Conservation (phyloP, 345 rosid genomes). For the Gossypium raimondii region DNA sequence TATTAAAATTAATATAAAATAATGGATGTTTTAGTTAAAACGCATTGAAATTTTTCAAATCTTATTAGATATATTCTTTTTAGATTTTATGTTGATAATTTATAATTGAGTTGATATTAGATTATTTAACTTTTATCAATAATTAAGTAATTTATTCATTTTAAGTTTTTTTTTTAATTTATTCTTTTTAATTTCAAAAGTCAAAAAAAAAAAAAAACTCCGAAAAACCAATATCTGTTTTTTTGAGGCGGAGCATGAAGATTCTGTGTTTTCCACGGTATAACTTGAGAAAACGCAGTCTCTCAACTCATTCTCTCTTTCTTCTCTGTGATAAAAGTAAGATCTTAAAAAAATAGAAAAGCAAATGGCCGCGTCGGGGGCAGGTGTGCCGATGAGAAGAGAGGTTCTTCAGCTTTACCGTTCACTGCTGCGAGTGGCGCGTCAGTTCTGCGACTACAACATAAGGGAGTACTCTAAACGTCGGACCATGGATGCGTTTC, state of each 20-base stretch:
- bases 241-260: not conserved
- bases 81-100: too few species aligned
- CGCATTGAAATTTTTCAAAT: too few species aligned
- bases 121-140: too few species aligned
- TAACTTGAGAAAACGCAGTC: not conserved
- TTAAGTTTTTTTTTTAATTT: too few species aligned
- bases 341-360: not conserved
- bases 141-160: too few species aligned
- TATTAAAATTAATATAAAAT: too few species aligned
- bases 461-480: slow-evolving; percentile 69
- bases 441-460: slow-evolving; percentile 46
- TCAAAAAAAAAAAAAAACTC: too few species aligned
- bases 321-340: not conserved
- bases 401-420: slow-evolving; percentile 59
- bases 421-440: slow-evolving; percentile 64
- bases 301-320: not conserved
- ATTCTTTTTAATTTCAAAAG: too few species aligned
- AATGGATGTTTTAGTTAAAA: too few species aligned
- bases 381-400: slow-evolving; percentile 25
- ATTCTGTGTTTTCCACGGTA: not conserved
- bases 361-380: slow-evolving; percentile 15
- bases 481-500: slow-evolving; percentile 66
- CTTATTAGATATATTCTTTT: too few species aligned
- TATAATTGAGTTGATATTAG: too few species aligned
- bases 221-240: too few species aligned